Evolutionary conservation across 1,284 basidiomycete species (phyloP).

Genomic region (Papiliotrema laurentii): DNA sequence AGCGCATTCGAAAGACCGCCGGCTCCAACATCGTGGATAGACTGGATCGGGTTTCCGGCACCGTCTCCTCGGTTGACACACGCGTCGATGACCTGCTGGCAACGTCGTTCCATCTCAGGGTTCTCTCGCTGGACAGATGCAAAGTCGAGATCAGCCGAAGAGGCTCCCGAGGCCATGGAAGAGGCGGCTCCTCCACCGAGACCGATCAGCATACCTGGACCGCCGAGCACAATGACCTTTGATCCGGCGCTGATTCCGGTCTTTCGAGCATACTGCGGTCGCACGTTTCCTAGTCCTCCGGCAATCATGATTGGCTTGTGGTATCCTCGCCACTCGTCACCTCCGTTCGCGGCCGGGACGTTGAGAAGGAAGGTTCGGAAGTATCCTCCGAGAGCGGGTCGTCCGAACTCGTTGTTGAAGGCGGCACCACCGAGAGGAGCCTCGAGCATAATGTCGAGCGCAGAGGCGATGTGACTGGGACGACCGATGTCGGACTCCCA

Average conservation of each 20-base stretch:
- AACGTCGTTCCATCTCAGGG: conserved; percentile 95
- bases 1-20: conserved; percentile 95
- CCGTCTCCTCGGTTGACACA: conserved; percentile 64
- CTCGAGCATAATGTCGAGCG: conserved; percentile 95
- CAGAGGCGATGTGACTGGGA: conserved; percentile 85
- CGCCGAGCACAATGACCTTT: conserved; percentile 90
- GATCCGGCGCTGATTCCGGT: conserved; percentile 68
- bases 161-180: conserved; percentile 81
- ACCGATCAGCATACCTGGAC: conserved; percentile 94
- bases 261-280: conserved; percentile 74
- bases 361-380: conserved; percentile 84
- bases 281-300: conserved; percentile 90
- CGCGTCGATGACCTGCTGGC: conserved; percentile 94
- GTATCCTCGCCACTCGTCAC: conserved; percentile 65
- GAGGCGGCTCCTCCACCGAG: conserved; percentile 94
- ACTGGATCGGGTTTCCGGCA: conserved; percentile 73
- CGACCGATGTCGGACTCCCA: conserved; percentile 87
- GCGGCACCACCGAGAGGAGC: conserved; percentile 90
- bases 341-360: conserved; percentile 59
- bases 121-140: conserved; percentile 97
- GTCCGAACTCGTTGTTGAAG: conserved; percentile 98
- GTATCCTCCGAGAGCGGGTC: conserved; percentile 72
- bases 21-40: conserved; percentile 97
- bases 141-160: conserved; percentile 90
- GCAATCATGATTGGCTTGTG: conserved; percentile 99